Evolutionary conservation across 2,329 filamentous ascomycete species (phyloP).

Genomic region (Cyphellophora attinorum): DNA sequence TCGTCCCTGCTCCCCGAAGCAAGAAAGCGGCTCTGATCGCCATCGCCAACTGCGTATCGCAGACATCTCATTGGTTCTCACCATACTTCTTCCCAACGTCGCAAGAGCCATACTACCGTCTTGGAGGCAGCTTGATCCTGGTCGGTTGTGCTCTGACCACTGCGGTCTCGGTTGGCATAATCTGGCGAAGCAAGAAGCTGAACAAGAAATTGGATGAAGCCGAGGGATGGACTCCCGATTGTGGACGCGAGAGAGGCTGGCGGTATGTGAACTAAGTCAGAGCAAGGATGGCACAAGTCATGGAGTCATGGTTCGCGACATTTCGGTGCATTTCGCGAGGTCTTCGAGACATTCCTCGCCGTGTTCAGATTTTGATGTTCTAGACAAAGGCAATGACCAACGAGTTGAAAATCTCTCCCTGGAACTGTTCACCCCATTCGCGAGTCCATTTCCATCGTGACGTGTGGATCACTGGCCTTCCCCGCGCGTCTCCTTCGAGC

Average conservation of each 20-base stretch:
- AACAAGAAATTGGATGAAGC: conserved; percentile 3
- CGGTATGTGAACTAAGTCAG: not conserved
- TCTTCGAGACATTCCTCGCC: no score
- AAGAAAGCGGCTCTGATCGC: conserved; percentile 5
- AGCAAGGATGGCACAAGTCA: no score
- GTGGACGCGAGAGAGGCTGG: conserved; percentile 2
- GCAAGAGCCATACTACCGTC: conserved; percentile 3
- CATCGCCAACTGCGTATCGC: conserved; percentile 3
- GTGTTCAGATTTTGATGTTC: no score
- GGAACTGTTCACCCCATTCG: no score
- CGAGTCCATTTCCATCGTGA: no score
- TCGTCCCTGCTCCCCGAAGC: conserved; percentile 3
- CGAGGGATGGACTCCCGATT: conserved; percentile 1
- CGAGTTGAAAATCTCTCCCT: no score
- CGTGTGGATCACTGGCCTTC: no score
- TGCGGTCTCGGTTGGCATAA: not conserved
- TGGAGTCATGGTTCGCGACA: no score
- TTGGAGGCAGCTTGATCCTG: conserved; percentile 3
- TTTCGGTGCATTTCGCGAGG: no score
- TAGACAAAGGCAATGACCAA: no score
- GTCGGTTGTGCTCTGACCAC: conserved; percentile 2
- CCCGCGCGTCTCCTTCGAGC: no score
- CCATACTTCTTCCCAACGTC: conserved; percentile 4
- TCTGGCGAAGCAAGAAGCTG: conserved; percentile 2
- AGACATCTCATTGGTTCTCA: conserved; percentile 4